Evolutionary conservation across 805 yeast species (phyloP), one percentile per base, ranked within the genome.

Genomic region (Huiozyma naganishii): DNA sequence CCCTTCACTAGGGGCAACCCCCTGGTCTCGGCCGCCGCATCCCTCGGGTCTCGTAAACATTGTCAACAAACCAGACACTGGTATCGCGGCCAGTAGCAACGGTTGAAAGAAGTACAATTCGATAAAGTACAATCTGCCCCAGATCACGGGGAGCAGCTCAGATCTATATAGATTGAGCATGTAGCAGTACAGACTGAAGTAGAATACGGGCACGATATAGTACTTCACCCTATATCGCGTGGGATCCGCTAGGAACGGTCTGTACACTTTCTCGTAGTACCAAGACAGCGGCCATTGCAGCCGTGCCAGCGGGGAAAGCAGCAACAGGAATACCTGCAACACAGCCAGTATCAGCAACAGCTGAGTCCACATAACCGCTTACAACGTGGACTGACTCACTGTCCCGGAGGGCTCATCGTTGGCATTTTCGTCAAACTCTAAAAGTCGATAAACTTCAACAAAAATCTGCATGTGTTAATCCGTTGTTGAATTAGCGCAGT

Each of bases 201-300:
- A 64, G 32, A 64, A 56, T 1, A 43, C 5, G 2, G 68, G 68
- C 0, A 62, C 58, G 3, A 57, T n/a, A 36, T 52, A 42, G 40
- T 48, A 57, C 39, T 61, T 61, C 58, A 58, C 56, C 9, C 52
- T 44, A 41, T 48, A 52, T n/a, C 47, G 42, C 4, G 48, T 37
- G 8, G 45, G 45, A 32, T 59, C 62, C 32, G 47, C 46, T 8
- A 55, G 38, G 1, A 61, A 27, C 7, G 64, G 65, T 28, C 48
- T 44, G 41, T 53, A 62, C 5, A 61, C 45, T 5, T 44, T 28
- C 7, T 32, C 41, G 43, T 64, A 61, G 40, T 59, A 61, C 42
- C 52, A 32, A 5, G 52, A 40, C 30, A 64, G 55, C 1, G 55
- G 48, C 41, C 52, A 45, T 11, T 10, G 32, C 6, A 41, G 7